phyloP scores from a whole-genome alignment of 768 basidiomycete species.

The Boletus insuetus region DNA sequence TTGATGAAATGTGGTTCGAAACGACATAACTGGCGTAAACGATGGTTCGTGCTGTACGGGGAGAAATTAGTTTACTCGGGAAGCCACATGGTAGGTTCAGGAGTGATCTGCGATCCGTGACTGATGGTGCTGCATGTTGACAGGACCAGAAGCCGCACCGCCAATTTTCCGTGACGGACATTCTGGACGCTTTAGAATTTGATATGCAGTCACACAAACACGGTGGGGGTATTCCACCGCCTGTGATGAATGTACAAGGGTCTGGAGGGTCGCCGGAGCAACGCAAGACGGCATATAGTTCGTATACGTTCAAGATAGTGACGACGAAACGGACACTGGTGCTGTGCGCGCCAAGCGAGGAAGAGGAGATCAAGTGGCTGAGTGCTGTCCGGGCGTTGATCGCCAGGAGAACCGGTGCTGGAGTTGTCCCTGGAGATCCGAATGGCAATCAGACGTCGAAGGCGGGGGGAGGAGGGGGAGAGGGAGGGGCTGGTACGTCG shows the following conservation, averaged over 20 bases:
- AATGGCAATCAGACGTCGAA: slow-evolving; percentile 19
- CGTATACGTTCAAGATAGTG: slow-evolving; percentile 90
- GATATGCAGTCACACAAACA: slow-evolving; percentile 58
- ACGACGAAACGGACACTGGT: slow-evolving; percentile 89
- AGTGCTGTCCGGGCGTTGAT: slow-evolving; percentile 92
- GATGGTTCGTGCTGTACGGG: slow-evolving; percentile 94
- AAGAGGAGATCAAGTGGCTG: slow-evolving; percentile 98
- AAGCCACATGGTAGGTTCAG: slow-evolving; percentile 85
- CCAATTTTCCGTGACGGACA: slow-evolving; percentile 77
- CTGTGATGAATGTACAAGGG: slow-evolving; percentile 30
- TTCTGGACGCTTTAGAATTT: slow-evolving; percentile 91
- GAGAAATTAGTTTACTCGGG: slow-evolving; percentile 85
- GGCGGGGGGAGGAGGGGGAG: slow-evolving; percentile 7
- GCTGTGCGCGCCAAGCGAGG: slow-evolving; percentile 92
- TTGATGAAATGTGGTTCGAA: slow-evolving; percentile 96
- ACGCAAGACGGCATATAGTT: slow-evolving; percentile 42
- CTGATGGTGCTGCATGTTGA: slow-evolving; percentile 11
- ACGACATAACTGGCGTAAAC: slow-evolving; percentile 91
- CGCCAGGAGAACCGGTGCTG: slow-evolving; percentile 59
- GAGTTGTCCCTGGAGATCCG: slow-evolving; percentile 48
- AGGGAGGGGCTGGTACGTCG: slow-evolving; percentile 21
- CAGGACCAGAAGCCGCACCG: slow-evolving; percentile 91
- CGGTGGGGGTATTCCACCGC: slow-evolving; percentile 35
- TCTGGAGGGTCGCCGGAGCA: slow-evolving; percentile 37
- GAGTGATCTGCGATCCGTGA: slow-evolving; percentile 9